phyloP scores from a whole-genome alignment of 2,329 filamentous ascomycete species.

The Alternaria alternata region DNA sequence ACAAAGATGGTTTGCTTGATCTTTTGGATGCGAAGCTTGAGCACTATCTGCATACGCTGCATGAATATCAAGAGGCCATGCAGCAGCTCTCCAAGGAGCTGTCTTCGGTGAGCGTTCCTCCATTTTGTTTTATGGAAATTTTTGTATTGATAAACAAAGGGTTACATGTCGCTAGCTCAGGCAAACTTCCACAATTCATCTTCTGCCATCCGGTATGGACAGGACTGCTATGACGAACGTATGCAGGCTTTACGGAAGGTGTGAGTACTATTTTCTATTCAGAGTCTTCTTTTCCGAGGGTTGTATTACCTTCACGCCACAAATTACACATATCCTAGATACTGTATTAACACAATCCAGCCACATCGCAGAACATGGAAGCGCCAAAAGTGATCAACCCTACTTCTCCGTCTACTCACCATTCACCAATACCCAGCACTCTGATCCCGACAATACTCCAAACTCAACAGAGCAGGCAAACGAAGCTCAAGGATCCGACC shows the following conservation, averaged over 20 bases:
- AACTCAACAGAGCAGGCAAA: background rate
- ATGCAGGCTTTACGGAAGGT: constrained; percentile 69
- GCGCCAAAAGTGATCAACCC: constrained; percentile 20
- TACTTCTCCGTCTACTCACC: constrained; percentile 9
- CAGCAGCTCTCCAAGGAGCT: constrained; percentile 63
- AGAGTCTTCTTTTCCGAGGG: no score
- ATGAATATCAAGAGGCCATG: constrained; percentile 71
- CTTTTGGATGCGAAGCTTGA: constrained; percentile 70
- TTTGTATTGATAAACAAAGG: constrained; percentile 37
- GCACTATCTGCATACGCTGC: constrained; percentile 70
- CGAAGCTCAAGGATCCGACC: background rate
- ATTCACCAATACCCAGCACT: background rate
- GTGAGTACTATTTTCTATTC: constrained; percentile 35
- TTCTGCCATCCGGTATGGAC: constrained; percentile 70
- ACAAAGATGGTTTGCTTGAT: constrained; percentile 46
- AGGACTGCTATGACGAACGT: constrained; percentile 75
- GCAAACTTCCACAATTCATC: constrained; percentile 76
- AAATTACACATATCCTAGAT: background rate
- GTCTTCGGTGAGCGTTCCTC: constrained; percentile 55
- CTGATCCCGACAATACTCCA: background rate
- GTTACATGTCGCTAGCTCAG: constrained; percentile 67
- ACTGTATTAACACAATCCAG: constrained; percentile 2
- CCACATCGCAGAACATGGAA: constrained; percentile 5
- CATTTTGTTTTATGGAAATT: background rate
- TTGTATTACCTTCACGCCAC: background rate